Conservation (phyloP, 768 basidiomycete species). For the Agrocybe praecox region DNA sequence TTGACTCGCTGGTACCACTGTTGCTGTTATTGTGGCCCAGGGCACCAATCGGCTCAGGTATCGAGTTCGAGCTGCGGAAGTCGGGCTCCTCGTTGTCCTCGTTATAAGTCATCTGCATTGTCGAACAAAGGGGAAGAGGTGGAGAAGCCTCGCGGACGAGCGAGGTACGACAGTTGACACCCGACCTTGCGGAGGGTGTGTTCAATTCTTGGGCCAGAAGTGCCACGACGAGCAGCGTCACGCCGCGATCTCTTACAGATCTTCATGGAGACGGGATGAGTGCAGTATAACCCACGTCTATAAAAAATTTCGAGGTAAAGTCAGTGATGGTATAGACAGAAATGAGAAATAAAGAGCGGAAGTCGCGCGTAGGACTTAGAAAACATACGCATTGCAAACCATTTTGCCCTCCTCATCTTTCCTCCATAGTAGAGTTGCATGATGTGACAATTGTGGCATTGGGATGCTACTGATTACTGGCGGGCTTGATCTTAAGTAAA, state of each 20-base stretch:
- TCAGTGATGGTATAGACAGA: background rate
- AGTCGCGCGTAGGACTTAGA: too few species aligned
- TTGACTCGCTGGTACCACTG: background rate
- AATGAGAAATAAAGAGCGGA: background rate
- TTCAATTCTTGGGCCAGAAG: constrained; percentile 46
- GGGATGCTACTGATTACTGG: constrained; percentile 54
- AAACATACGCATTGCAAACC: constrained; percentile 84
- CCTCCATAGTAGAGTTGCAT: constrained; percentile 87
- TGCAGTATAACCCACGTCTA: constrained; percentile 76
- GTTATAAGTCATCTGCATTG: constrained; percentile 57
- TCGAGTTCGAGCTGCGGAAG: constrained; percentile 25
- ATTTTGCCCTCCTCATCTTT: constrained; percentile 93
- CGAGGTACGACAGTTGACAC: constrained; percentile 72
- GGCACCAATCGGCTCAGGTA: constrained; percentile 53
- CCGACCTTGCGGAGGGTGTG: constrained; percentile 76
- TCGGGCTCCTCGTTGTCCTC: constrained; percentile 50
- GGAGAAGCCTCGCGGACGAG: constrained; percentile 65
- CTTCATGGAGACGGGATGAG: constrained; percentile 89
- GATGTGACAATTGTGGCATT: constrained; percentile 90
- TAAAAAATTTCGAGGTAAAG: background rate
- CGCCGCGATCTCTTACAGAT: constrained; percentile 87
- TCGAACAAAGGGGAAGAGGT: constrained; percentile 70
- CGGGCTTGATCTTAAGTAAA: constrained; percentile 29
- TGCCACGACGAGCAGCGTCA: constrained; percentile 61
- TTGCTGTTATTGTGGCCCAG: constrained; percentile 34